These are phyloP conservation scores for Brettanomyces sp. DNA, from an alignment of 805 yeast species.

Conservation along the genomic window DNA sequence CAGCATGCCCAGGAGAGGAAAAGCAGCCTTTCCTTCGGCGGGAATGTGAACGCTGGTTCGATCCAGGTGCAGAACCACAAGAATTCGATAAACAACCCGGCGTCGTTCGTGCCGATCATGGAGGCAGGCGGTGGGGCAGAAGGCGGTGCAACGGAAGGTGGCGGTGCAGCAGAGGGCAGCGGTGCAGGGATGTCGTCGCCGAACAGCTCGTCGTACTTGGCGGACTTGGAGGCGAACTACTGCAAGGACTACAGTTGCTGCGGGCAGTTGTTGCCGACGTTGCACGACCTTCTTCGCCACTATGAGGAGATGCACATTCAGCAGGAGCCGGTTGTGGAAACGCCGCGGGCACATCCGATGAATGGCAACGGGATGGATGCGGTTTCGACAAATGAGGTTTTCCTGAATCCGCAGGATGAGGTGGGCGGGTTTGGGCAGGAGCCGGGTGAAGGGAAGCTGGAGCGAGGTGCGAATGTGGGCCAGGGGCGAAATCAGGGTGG, in stretches of 20 bases:
- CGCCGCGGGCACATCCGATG: conserved; percentile 35
- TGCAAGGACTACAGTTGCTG: conserved; percentile 96
- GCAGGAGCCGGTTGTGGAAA: conserved; percentile 34
- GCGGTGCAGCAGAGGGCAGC: conserved; percentile 11
- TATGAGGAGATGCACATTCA: conserved; percentile 92
- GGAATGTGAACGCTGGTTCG: conserved; percentile 2
- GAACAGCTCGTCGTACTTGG: conserved; percentile 69
- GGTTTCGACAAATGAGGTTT: conserved; percentile 89
- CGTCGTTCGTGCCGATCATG: conserved; percentile 12
- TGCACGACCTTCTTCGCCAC: conserved; percentile 88
- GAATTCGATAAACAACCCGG: conserved; percentile 6
- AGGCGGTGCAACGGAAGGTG: conserved; percentile 20
- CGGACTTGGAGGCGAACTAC: conserved; percentile 89
- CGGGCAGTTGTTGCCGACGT: conserved; percentile 83
- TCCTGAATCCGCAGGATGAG: conserved; percentile 32
- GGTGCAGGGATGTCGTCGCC: conserved; percentile 31
- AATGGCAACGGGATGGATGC: conserved; percentile 60
- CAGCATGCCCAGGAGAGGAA: conserved; percentile 3
- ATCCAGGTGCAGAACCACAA: background rate
- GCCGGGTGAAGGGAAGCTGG: background rate
- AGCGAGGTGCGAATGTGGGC: background rate
- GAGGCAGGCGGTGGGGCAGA: conserved; percentile 8
- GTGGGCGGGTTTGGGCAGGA: conserved; percentile 1
- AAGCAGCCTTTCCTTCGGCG: background rate
- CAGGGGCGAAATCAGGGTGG: too few relatives aligned